phyloP scores from a whole-genome alignment of 169 alveolate genomes.

The Condylostoma magnum region DNA sequence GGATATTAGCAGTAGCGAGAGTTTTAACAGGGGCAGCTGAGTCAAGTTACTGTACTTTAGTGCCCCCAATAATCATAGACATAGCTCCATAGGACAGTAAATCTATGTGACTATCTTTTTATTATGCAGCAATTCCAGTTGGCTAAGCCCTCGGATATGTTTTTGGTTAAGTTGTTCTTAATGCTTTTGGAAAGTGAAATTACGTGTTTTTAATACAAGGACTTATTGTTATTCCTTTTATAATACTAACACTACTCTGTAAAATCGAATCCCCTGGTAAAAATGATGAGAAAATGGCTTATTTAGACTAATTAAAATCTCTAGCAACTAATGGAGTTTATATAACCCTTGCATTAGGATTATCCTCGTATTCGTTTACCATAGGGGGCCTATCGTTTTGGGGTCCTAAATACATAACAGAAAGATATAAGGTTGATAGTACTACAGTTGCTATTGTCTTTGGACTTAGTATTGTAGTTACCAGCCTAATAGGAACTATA shows the following conservation, averaged over 20 bases:
- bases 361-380: constrained; percentile 20
- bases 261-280: not conserved
- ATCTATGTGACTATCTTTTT: constrained; percentile 22
- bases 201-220: constrained; percentile 6
- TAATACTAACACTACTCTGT: not conserved
- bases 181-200: constrained; percentile 4
- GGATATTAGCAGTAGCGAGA: constrained; percentile 1
- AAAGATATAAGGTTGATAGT: not conserved
- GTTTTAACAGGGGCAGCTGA: constrained; percentile 33
- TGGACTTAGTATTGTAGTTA: constrained; percentile 16
- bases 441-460: not conserved
- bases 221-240: not conserved
- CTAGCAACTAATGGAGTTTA: not conserved
- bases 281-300: not conserved
- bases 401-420: constrained; percentile 8
- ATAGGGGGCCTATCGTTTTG: constrained; percentile 33
- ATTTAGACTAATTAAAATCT: not conserved
- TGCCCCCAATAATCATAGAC: constrained; percentile 32
- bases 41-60: constrained; percentile 25
- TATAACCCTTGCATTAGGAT: constrained; percentile 11
- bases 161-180: not conserved
- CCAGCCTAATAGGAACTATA: constrained; percentile 26
- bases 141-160: constrained; percentile 35
- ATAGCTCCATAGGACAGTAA: constrained; percentile 26
- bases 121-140: constrained; percentile 27